Evolutionary conservation across 768 basidiomycete genomes (phyloP), one percentile per base, ranked within the genome.

Genomic region (Mycena epipterygia): DNA sequence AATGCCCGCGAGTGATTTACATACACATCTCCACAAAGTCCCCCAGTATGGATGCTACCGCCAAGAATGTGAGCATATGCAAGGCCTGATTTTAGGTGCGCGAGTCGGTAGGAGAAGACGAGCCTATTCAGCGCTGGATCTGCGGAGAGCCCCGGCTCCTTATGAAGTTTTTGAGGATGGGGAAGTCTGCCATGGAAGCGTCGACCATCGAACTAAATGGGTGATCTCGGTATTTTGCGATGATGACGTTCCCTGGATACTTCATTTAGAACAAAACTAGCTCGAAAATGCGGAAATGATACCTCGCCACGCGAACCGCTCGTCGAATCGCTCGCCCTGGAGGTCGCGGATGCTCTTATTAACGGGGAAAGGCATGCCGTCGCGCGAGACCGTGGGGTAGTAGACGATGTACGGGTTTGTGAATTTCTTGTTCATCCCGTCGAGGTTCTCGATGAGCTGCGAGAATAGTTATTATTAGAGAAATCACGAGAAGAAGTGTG

Each of bases 141-240:
- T 76, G 72, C 35, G 90, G 89, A 16, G 87, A 86, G 33, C 86
- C 86, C 76, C 92, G 91, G 46, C 89, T 92, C 75, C 89, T 82
- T 64, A 95, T 87, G 78, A 90, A 94, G 78, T 95, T 95, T 78
- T 93, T 91, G 69, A 95, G 79, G 71, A 95, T 88, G 3, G 94
- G 91, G 72, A 94, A 95, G 76, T 95, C 94, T 41, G 93, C 90
- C 88, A 94, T 94, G n/a, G 91, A 89, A 27, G 89, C 89, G 76
- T 94, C 86, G 25, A 90, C 88, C 88, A 95, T 88, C 8, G 84
- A 85, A 8, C 83, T 80, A 76, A 88, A 89, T 0, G 88, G 87
- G 56, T 84, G 83, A 56, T 87, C 87, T 33, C 81, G 82, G 49
- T 64, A 95, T 79, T 95, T 95, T 44, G 91, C 93, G 49, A 94